Base-by-base conservation (phyloP, 164 flowering plant genomes). In the Vitis amurensis region DNA sequence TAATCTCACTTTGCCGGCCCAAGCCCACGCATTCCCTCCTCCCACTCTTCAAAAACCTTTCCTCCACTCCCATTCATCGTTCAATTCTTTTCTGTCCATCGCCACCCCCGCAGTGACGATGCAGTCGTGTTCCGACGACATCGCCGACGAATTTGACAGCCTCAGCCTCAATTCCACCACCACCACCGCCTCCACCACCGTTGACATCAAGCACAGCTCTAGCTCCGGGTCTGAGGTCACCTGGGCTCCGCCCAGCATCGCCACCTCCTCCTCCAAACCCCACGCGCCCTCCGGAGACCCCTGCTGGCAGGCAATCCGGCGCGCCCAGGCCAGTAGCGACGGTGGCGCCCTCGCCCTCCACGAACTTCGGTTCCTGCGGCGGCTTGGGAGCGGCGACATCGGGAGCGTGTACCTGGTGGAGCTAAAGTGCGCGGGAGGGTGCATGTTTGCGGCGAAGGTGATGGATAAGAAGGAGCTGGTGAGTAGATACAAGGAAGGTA, bases 331-430 rank as follows among this genome's bases (percentile, higher is more conserved):
- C 52, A 75, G 51, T 31, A 65, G 75, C 11, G 71, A 55, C 15
- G 50, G 15, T 59, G 73, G 63, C 55, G 66, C 59, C 31, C 79
- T 81, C 69, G 70, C 77, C n/a, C 65, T 89, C 73, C 11, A 69
- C 47, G 91, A 91, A 76, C 72, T 91, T 55, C 82, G 85, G 27
- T 83, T 92, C 75, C 68, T 92, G 31, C 86, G 75, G 65, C 79
- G 88, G 16, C 85, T 93, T 15, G 97, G 98, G 4, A 62, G 87
- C 74, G 97, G 94, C 19, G 97, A 93, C 81, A 89, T 91, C 50
- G 94, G 97, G n/a, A 77, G 84, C 71, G 97, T 93, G 0, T 93
- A 87, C 82, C 78, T 92, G 6, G 85, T 86, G 11, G 87, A 87
- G 72, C 75, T 88, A 5, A 82, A 80, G 71, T 68, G 73, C 30